Evolutionary conservation across 1,284 basidiomycete species (phyloP).

Genomic region (Neonothopanus nambi): DNA sequence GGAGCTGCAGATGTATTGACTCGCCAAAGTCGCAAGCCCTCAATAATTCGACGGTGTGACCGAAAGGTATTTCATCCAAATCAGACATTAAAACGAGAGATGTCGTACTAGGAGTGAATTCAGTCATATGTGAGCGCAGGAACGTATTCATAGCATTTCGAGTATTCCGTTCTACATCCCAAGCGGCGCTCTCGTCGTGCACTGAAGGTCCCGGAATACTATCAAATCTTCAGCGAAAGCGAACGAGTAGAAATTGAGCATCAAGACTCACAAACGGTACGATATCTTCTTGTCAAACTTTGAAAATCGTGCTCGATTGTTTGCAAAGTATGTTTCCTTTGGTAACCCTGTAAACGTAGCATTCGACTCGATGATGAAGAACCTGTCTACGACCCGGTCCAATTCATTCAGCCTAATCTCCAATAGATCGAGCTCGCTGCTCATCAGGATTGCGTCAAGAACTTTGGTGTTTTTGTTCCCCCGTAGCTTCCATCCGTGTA

Average conservation of each 20-base stretch:
- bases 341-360: constrained; percentile 61
- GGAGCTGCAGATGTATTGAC: constrained; percentile 63
- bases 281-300: constrained; percentile 56
- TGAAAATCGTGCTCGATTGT: constrained; percentile 48
- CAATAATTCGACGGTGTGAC: constrained; percentile 56
- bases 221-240: neutral
- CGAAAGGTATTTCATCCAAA: constrained; percentile 67
- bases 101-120: constrained; percentile 30
- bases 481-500: constrained; percentile 57
- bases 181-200: constrained; percentile 37
- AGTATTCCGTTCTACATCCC: constrained; percentile 39
- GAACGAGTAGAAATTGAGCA: constrained; percentile 7
- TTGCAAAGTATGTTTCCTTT: constrained; percentile 54
- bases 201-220: constrained; percentile 37
- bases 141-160: constrained; percentile 45
- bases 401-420: constrained; percentile 72
- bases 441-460: constrained; percentile 61
- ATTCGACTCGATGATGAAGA: constrained; percentile 69
- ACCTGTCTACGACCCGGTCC: constrained; percentile 57
- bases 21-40: constrained; percentile 57
- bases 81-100: constrained; percentile 66
- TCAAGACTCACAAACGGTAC: constrained; percentile 43
- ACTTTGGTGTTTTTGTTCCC: constrained; percentile 33
- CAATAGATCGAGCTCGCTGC: constrained; percentile 68
- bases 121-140: constrained; percentile 37